Evolutionary conservation across 148 eudicot species (phyloP), one percentile per base, ranked within the genome.

Genomic region (Camellia sinensis): DNA sequence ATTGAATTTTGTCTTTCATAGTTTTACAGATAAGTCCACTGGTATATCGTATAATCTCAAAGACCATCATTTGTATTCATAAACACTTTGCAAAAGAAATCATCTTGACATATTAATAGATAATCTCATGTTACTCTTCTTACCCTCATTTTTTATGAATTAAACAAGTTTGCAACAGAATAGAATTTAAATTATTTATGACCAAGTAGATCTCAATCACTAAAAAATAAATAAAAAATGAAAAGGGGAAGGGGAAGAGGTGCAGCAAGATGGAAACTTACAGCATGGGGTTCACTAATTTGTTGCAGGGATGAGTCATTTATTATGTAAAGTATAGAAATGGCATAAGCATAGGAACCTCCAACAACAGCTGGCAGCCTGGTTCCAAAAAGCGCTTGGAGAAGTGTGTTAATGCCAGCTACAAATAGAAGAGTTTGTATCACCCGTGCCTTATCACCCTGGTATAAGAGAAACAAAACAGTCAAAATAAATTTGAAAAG

Each of bases 371-470:
- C 95, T 1, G 99, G 99, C 79, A 97, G 81, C 84, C 99, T 86
- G n/a, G 99, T 97, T 74, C 99, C 99, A 62, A 97, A 97, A 56
- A 97, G 89, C 68, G 99, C 89, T 87, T 97, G 99, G 69, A 97
- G 90, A 76, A 97, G 98, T 15, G 99, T 97, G 86, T 97, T 97
- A 52, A 97, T 85, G 75, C 99, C 99, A 54, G 96, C 88, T 65
- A 97, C 99, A 85, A 97, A 97, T 22, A 97, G 90, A 79, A 94
- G 87, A 61, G 99, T 94, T 83, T 97, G 98, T 74, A 97, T 91
- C 67, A 97, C 99, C 76, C 93, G 92, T 84, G 96, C 99, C 87
- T 97, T 97, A 84, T 97, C 99, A 46, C 99, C 99, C 99, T 96
- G 88, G 48, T 80, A 80, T 44, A 64, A 45, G 18, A 82, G 62